Base-by-base conservation (phyloP, 1,284 basidiomycete genomes). In the Microbotryum saponariae region DNA sequence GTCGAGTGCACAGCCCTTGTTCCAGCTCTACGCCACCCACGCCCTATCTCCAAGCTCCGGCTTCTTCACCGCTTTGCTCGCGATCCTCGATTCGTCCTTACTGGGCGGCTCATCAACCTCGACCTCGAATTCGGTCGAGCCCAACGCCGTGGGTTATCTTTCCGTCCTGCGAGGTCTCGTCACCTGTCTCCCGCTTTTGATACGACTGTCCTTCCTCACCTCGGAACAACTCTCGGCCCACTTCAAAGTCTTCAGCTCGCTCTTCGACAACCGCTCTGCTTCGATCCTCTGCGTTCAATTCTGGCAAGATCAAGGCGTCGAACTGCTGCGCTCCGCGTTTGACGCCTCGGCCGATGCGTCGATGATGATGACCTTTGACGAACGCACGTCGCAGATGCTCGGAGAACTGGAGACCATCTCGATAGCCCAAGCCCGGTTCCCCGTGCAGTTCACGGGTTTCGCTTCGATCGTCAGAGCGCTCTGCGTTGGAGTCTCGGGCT, bases 71-170 rank as follows among this genome's bases (percentile, higher is more conserved):
- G 66, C 64, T 12, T 61, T 77, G 55, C 68, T 70, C 51, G 56
- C 69, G 1, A 61, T 74, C 47, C 67, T 75, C 25, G 59, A 57
- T 10, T 74, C 74, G 3, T 70, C 76, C 8, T 64, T 77, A 14
- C 58, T 76, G 44, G 70, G 69, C 50, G 68, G 66, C 42, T 62
- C 65, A 20, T 61, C 62, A 20, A 23, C 47, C 31, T 29, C 79
- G 6, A 83, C 82, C 1, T 86, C 86, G 8, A 80, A 82, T 3
- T 77, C 89, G 21, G 84, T 85, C 7, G 87, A 89, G 65, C 83
- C 88, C 0, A 91, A 91, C 69, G 83, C 86, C 0, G 82, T 89
- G 29, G 88, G 87, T 2, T 90, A 85, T 74, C 83, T 89, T 33
- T 86, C 88, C 23, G 84, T 91, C 20, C 72, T 91, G 61, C 91